Evolutionary conservation across 139 green algal species (phyloP).

Genomic region (Desmodesmus armatus): DNA sequence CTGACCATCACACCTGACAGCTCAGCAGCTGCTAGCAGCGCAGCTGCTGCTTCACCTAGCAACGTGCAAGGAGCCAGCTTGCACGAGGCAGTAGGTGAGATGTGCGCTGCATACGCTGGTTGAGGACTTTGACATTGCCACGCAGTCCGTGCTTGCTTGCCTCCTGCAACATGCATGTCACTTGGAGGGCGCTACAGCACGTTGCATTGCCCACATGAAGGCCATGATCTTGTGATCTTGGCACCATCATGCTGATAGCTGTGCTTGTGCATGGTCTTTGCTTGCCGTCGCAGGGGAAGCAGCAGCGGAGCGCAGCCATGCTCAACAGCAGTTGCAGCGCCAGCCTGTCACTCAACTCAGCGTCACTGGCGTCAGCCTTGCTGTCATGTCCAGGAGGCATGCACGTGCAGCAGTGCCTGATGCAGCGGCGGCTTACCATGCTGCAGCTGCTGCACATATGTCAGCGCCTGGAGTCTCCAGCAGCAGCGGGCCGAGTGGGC

Average conservation of each 20-base stretch:
- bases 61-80: too few species aligned
- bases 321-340: neutral
- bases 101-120: too few species aligned
- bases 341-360: conserved; percentile 12
- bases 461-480: neutral
- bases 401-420: neutral
- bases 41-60: too few species aligned
- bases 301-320: neutral
- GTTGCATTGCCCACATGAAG: too few species aligned
- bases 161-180: too few species aligned
- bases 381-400: neutral
- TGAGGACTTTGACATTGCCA: too few species aligned
- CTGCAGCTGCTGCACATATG: neutral
- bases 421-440: neutral
- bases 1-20: neutral
- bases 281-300: neutral
- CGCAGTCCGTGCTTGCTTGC: too few species aligned
- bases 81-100: too few species aligned
- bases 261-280: too few species aligned
- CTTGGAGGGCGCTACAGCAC: too few species aligned
- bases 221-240: too few species aligned
- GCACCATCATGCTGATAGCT: neutral
- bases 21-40: neutral
- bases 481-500: too few species aligned
- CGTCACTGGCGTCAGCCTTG: conserved; percentile 18